Percentiles rank a stretch among this genome's conserved stretches.
Conservation (phyloP, 164 flowering plant species). For the Protea cynaroides region DNA sequence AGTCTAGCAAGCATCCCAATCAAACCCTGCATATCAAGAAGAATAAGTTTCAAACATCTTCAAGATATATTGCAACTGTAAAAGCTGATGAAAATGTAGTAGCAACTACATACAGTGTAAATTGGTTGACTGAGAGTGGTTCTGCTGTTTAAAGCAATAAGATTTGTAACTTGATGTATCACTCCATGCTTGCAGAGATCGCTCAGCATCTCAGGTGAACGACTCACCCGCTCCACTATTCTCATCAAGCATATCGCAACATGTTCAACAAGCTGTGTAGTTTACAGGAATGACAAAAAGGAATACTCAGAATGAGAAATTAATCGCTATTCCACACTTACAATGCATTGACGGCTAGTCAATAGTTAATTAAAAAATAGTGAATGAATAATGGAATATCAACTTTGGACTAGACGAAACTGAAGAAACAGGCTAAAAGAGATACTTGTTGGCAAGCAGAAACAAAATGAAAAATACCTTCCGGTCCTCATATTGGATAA, state of each 20-base stretch:
- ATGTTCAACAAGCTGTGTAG: constrained; percentile 71
- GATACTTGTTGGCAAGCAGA: too few species aligned
- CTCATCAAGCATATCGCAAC: constrained; percentile 63
- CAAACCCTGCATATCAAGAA: constrained; percentile 52
- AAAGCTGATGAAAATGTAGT: neutral
- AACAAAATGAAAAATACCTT: constrained; percentile 37
- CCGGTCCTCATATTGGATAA: constrained; percentile 80
- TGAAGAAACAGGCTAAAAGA: neutral
- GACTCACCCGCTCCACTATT: constrained; percentile 43
- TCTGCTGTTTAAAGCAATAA: constrained; percentile 48
- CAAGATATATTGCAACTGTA: neutral
- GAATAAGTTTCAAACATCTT: neutral
- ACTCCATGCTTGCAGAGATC: constrained; percentile 69
- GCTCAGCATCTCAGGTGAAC: constrained; percentile 53
- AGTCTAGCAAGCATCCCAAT: constrained; percentile 67
- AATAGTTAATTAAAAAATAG: neutral
- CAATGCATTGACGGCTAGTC: too few species aligned
- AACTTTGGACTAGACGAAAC: neutral
- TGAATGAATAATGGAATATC: too few species aligned
- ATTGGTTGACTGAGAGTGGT: constrained; percentile 43
- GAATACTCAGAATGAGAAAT: neutral
- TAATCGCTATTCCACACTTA: too few species aligned
- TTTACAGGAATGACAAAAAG: neutral
- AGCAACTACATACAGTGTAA: constrained; percentile 37
- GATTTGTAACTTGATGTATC: constrained; percentile 49